Evolutionary conservation across 164 flowering plant genomes (phyloP).

Genomic region (Akebia trifoliata): DNA sequence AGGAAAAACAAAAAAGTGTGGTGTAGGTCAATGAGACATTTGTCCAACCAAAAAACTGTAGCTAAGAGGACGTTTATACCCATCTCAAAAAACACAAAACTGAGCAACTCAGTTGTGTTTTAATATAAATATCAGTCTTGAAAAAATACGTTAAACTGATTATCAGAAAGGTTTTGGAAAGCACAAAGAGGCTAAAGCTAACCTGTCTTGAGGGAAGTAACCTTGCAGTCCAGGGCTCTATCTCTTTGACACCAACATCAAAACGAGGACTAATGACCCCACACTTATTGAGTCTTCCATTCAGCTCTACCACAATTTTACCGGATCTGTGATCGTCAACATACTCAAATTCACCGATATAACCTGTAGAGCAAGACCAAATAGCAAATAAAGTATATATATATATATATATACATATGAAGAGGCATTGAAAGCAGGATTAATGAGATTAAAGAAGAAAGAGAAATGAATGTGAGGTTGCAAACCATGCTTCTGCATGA

Average conservation of each 20-base stretch:
- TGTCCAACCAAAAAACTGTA: no score
- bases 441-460: not conserved
- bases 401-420: not conserved
- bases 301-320: constrained; percentile 62
- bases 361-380: constrained; percentile 29
- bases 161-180: not conserved
- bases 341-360: constrained; percentile 65
- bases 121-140: no score
- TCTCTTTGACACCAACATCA: constrained; percentile 67
- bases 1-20: no score
- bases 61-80: no score
- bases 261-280: constrained; percentile 74
- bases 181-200: not conserved
- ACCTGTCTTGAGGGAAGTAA: constrained; percentile 73
- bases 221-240: constrained; percentile 71
- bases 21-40: no score
- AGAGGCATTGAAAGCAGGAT: not conserved
- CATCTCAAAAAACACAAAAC: no score
- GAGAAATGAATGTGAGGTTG: not conserved
- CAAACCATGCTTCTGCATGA: constrained; percentile 72
- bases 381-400: not conserved
- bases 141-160: no score
- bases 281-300: constrained; percentile 70
- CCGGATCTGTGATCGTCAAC: constrained; percentile 70
- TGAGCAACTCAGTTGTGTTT: no score